These are phyloP conservation scores for Xerocomus subilludens DNA, from an alignment of 1,284 basidiomycete species.

Conservation along the genomic window DNA sequence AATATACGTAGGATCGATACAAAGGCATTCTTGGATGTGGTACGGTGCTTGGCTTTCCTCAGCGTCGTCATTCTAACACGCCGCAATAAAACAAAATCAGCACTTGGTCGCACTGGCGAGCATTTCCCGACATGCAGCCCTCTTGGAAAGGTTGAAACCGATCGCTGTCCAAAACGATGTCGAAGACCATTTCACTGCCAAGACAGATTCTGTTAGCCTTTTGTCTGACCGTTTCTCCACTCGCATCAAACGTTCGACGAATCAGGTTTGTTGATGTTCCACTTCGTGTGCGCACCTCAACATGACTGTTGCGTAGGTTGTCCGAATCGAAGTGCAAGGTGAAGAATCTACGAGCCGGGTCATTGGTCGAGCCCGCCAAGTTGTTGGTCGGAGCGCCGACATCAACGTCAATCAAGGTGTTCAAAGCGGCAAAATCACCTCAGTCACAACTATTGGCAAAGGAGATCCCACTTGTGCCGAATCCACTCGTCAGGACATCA, in stretches of 20 bases:
- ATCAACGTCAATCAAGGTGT: conserved; percentile 44
- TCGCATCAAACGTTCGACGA: conserved; percentile 47
- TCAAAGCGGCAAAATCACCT: conserved; percentile 39
- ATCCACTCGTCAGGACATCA: conserved; percentile 48
- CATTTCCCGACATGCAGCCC: conserved; percentile 57
- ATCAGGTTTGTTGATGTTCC: conserved; percentile 51
- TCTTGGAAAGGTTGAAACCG: conserved; percentile 57
- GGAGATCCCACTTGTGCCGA: conserved; percentile 61
- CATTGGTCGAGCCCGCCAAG: conserved; percentile 24
- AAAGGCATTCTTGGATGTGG: conserved; percentile 29
- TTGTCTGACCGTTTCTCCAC: conserved; percentile 59
- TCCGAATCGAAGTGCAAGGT: conserved; percentile 36
- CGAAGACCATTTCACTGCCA: conserved; percentile 37
- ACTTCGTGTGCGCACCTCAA: background rate
- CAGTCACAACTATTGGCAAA: conserved; percentile 59
- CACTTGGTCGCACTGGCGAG: conserved; percentile 55
- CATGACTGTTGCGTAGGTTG: conserved; percentile 29
- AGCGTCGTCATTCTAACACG: background rate
- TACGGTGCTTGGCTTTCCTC: conserved; percentile 12
- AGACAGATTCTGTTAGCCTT: conserved; percentile 51
- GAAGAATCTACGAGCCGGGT: conserved; percentile 29
- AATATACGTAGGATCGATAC: conserved; percentile 44
- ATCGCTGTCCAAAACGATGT: conserved; percentile 60
- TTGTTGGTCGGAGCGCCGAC: conserved; percentile 43
- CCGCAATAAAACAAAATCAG: conserved; percentile 44